Conservation (phyloP, 2,329 filamentous ascomycete genomes). For the Aspergillus eucalypticola region DNA sequence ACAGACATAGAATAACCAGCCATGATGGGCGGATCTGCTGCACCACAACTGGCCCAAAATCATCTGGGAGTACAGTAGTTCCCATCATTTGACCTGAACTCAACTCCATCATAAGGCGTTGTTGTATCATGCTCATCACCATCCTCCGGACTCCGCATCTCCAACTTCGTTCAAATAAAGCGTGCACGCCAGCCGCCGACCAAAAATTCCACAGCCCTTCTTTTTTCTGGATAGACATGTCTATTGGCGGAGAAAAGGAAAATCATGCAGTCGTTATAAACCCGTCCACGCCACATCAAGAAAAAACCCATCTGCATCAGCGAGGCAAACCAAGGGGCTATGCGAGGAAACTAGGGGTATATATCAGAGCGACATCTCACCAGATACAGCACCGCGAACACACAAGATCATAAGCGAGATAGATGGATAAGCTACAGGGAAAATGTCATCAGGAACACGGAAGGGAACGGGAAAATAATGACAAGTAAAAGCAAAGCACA, state of each 20-base stretch:
- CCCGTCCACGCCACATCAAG: slow-evolving; percentile 21
- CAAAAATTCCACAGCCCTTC: not conserved
- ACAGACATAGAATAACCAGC: not conserved
- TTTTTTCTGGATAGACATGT: slow-evolving; percentile 19
- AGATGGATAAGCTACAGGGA: slow-evolving; percentile 5
- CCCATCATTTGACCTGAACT: not conserved
- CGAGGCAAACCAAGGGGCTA: slow-evolving; percentile 26
- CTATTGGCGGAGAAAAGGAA: slow-evolving; percentile 23
- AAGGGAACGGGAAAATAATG: slow-evolving; percentile 5
- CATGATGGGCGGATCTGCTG: not conserved
- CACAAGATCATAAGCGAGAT: slow-evolving; percentile 12
- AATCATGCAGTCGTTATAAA: slow-evolving; percentile 31
- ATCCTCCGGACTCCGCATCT: not conserved
- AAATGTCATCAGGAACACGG: slow-evolving; percentile 9
- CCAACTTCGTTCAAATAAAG: slow-evolving; percentile 19
- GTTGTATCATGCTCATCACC: not conserved
- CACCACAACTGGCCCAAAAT: not conserved
- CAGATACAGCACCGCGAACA: slow-evolving; percentile 21
- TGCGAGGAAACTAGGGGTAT: slow-evolving; percentile 29
- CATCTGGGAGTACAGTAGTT: not conserved
- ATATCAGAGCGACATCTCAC: slow-evolving; percentile 26
- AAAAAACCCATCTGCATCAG: slow-evolving; percentile 20
- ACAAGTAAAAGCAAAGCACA: slow-evolving; percentile 4
- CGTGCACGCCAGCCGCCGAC: not conserved
- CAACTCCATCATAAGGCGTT: not conserved